phyloP scores from a whole-genome alignment of 257 asterid species.

The Knoxia roxburghii region DNA sequence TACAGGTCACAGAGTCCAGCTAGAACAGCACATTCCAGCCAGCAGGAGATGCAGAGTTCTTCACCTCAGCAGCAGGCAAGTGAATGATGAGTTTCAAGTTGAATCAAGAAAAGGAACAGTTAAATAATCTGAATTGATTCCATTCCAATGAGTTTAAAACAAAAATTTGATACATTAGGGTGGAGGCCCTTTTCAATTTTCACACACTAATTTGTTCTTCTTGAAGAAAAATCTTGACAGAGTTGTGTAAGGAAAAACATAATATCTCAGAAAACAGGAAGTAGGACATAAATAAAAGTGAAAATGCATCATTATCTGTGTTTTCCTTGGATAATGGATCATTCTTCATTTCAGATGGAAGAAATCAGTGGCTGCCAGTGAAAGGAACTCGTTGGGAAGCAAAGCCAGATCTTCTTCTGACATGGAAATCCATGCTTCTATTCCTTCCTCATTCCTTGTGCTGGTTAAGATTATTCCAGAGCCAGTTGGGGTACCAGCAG shows the following conservation, averaged over 20 bases:
- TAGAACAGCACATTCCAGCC: slow-evolving; percentile 19
- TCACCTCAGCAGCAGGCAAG: slow-evolving; percentile 12
- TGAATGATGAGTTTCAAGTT: slow-evolving; percentile 3
- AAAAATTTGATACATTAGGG: too few relatives aligned
- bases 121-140: neutral
- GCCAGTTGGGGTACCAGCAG: slow-evolving; percentile 5
- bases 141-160: too few relatives aligned
- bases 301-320: too few relatives aligned
- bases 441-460: slow-evolving; percentile 23
- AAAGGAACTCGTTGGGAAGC: neutral
- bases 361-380: neutral
- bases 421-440: slow-evolving; percentile 13
- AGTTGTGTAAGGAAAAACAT: too few relatives aligned
- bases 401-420: slow-evolving; percentile 1
- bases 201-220: too few relatives aligned
- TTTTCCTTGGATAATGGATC: too few relatives aligned
- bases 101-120: slow-evolving; percentile 5
- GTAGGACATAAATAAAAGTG: too few relatives aligned
- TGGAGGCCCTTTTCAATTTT: too few relatives aligned
- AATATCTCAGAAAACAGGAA: too few relatives aligned
- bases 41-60: slow-evolving; percentile 13
- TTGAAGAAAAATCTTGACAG: too few relatives aligned
- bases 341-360: neutral
- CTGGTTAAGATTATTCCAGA: slow-evolving; percentile 18
- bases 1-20: slow-evolving; percentile 27